These are phyloP conservation scores for Quercus engelmannii DNA, from an alignment of 306 rosid genomes.

Conservation along the genomic window DNA sequence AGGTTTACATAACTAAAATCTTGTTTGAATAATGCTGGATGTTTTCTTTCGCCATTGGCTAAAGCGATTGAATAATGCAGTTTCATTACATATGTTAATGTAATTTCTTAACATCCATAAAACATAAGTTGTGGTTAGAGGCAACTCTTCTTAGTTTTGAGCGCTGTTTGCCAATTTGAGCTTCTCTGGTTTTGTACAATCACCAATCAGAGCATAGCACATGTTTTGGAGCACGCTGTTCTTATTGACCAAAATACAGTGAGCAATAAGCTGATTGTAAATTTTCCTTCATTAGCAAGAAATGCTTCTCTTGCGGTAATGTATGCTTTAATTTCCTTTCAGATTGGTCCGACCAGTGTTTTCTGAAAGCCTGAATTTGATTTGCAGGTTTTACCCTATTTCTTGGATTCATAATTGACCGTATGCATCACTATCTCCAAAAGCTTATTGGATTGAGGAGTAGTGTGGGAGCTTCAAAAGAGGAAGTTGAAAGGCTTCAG, in stretches of 20 bases:
- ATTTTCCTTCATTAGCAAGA: too few relatives aligned
- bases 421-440: slow-evolving; percentile 64
- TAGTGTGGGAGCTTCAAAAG: slow-evolving; percentile 52
- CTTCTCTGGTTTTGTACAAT: neutral
- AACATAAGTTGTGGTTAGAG: neutral
- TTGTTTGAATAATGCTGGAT: neutral
- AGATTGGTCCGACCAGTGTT: neutral
- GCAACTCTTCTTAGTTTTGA: neutral
- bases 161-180: neutral
- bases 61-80: neutral
- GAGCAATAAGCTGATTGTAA: too few relatives aligned
- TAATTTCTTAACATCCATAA: neutral
- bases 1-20: neutral
- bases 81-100: neutral
- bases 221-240: neutral
- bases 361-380: neutral
- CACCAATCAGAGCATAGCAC: neutral
- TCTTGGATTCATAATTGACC: slow-evolving; percentile 74
- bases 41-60: neutral
- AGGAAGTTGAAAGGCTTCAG: slow-evolving; percentile 55
- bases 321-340: neutral
- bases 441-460: slow-evolving; percentile 52
- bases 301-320: too few relatives aligned
- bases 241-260: too few relatives aligned
- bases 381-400: slow-evolving; percentile 73